Conservation (phyloP, 768 basidiomycete species). For the Xerocomus brunneocitrinus region DNA sequence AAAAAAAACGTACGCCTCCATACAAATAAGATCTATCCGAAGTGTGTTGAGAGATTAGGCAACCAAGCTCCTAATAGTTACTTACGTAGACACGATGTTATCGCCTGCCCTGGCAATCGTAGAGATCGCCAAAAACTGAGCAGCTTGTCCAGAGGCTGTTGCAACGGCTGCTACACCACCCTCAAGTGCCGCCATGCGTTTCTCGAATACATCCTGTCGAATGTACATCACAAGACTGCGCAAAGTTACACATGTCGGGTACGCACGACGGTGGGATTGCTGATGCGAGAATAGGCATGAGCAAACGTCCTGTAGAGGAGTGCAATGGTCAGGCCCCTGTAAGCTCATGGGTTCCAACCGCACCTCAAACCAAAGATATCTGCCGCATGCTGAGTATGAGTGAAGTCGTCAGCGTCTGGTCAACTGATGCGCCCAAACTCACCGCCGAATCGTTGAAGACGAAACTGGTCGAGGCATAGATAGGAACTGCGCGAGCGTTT, state of each 20-base stretch:
- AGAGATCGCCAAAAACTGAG: constrained; percentile 68
- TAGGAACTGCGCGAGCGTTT: constrained; percentile 72
- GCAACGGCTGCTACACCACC: constrained; percentile 75
- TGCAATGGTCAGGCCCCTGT: neutral
- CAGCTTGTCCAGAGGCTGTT: constrained; percentile 68
- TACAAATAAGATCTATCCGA: constrained; percentile 14
- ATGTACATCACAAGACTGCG: neutral
- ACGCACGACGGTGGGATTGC: constrained; percentile 20
- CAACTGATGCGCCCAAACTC: constrained; percentile 26
- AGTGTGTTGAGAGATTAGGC: neutral
- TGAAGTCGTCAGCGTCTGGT: neutral
- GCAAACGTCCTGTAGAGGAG: constrained; percentile 1
- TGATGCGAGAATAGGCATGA: constrained; percentile 17
- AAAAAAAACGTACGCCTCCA: constrained; percentile 11
- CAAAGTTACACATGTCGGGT: too few relatives aligned
- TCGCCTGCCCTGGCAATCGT: constrained; percentile 62
- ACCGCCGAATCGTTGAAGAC: constrained; percentile 59
- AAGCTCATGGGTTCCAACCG: neutral
- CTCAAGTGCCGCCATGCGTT: constrained; percentile 76
- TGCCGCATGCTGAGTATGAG: constrained; percentile 8
- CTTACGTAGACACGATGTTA: constrained; percentile 72
- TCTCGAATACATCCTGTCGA: constrained; percentile 68
- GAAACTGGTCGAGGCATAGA: constrained; percentile 70
- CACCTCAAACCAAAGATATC: constrained; percentile 13
- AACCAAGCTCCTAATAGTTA: constrained; percentile 28